Evolutionary conservation across 2,329 filamentous ascomycete species (phyloP).

Genomic region (Mollisia scopiformis): DNA sequence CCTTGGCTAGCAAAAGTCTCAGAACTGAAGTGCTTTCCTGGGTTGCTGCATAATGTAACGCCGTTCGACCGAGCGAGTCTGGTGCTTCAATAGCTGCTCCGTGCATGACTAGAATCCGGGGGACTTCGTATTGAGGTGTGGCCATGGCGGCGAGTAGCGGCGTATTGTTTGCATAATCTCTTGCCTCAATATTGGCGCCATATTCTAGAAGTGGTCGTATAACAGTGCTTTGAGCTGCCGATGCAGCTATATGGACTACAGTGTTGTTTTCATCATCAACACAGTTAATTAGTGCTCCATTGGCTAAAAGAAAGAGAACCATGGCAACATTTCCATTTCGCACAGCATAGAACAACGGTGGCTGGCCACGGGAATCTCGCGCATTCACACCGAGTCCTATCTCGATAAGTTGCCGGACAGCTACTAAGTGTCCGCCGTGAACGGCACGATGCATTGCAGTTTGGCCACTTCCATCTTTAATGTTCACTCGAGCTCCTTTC

Average conservation of each 20-base stretch:
- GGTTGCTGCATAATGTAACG: neutral
- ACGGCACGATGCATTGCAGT: neutral
- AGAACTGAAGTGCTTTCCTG: neutral
- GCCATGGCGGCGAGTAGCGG: neutral
- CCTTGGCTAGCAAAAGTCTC: neutral
- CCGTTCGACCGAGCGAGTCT: neutral
- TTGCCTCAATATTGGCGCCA: neutral
- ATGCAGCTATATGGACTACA: neutral
- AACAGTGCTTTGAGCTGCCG: neutral
- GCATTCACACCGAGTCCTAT: neutral
- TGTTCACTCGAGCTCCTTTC: neutral
- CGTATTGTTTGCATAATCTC: neutral
- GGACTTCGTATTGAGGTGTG: neutral
- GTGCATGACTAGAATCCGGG: neutral
- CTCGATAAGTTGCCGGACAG: neutral
- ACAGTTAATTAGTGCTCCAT: neutral
- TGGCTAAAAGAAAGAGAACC: neutral
- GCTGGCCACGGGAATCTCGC: neutral
- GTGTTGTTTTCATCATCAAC: neutral
- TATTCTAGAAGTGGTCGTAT: neutral
- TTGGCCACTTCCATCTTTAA: neutral
- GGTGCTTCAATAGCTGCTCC: neutral
- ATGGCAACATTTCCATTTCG: neutral
- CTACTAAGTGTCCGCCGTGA: neutral
- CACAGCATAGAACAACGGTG: neutral